Conservation (phyloP, 768 basidiomycete genomes). For the Hericium rajendrae region DNA sequence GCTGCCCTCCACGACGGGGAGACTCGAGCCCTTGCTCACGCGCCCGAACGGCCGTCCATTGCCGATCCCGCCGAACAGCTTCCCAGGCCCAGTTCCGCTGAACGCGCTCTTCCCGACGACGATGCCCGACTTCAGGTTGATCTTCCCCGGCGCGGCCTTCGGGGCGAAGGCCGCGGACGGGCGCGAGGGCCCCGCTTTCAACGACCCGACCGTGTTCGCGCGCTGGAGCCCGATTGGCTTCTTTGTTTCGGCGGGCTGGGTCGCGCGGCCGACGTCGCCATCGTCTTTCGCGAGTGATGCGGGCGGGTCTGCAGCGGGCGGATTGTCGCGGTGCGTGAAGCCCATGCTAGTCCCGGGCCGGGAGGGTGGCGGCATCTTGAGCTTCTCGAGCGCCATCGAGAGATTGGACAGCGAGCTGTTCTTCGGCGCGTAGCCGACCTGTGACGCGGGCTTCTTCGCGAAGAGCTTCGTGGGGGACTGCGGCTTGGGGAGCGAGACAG, state of each 20-base stretch:
- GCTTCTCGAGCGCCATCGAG: constrained; percentile 58
- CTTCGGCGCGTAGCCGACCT: constrained; percentile 10
- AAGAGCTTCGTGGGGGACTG: constrained; percentile 1
- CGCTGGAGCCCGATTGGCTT: background rate
- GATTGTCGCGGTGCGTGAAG: constrained; percentile 26
- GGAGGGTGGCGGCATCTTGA: constrained; percentile 55
- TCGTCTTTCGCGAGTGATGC: constrained; percentile 2
- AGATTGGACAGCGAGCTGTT: constrained; percentile 42
- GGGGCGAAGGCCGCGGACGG: background rate
- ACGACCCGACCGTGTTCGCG: background rate
- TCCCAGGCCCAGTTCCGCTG: background rate
- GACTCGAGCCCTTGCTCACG: constrained; percentile 34
- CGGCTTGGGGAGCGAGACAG: constrained; percentile 4
- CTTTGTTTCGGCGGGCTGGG: background rate
- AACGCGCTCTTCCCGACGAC: constrained; percentile 14
- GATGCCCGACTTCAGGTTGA: constrained; percentile 16
- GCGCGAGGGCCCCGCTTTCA: background rate
- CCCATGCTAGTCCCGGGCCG: constrained; percentile 66
- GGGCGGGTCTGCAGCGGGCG: constrained; percentile 1
- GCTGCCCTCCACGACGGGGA: constrained; percentile 36
- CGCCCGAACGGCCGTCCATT: constrained; percentile 19
- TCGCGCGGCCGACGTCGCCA: constrained; percentile 5
- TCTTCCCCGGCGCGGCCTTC: constrained; percentile 4
- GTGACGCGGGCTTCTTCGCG: constrained; percentile 6
- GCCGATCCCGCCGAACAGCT: constrained; percentile 13